phyloP scores from a whole-genome alignment of 2,329 filamentous ascomycete species.

The Didymella keratinophila region DNA sequence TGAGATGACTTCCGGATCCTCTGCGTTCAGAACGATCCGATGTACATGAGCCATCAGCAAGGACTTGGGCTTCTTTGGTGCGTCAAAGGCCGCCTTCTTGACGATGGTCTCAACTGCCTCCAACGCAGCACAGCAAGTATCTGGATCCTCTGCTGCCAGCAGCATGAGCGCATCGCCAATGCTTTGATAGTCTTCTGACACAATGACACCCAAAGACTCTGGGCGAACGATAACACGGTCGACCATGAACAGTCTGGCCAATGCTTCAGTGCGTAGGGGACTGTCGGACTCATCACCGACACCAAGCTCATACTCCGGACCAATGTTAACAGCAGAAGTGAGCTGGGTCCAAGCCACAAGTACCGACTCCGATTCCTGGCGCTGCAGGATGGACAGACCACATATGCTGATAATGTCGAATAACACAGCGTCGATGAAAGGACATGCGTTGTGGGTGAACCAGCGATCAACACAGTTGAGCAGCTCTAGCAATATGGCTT shows the following conservation, averaged over 20 bases:
- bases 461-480: slow-evolving; percentile 22
- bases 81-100: slow-evolving; percentile 12
- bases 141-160: slow-evolving; percentile 34
- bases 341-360: slow-evolving; percentile 34
- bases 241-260: slow-evolving; percentile 36
- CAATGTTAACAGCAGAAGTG: slow-evolving; percentile 28
- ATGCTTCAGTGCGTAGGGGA: slow-evolving; percentile 30
- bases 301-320: slow-evolving; percentile 29
- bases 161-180: slow-evolving; percentile 36
- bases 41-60: slow-evolving; percentile 35
- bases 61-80: slow-evolving; percentile 26
- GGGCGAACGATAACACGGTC: slow-evolving; percentile 37
- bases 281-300: slow-evolving; percentile 20
- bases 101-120: slow-evolving; percentile 35
- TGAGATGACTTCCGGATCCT: slow-evolving; percentile 40
- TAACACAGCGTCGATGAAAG: slow-evolving; percentile 47
- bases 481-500: slow-evolving; percentile 32
- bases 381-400: slow-evolving; percentile 33
- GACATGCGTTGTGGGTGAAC: slow-evolving; percentile 36
- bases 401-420: slow-evolving; percentile 47
- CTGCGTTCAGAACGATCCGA: slow-evolving; percentile 25
- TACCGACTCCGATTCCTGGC: slow-evolving; percentile 26
- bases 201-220: slow-evolving; percentile 17
- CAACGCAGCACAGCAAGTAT: slow-evolving; percentile 38
- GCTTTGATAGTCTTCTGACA: slow-evolving; percentile 30